Conservation (phyloP, 202 grass and related monocot species). For the Schoenoplectus tabernaemontani region DNA sequence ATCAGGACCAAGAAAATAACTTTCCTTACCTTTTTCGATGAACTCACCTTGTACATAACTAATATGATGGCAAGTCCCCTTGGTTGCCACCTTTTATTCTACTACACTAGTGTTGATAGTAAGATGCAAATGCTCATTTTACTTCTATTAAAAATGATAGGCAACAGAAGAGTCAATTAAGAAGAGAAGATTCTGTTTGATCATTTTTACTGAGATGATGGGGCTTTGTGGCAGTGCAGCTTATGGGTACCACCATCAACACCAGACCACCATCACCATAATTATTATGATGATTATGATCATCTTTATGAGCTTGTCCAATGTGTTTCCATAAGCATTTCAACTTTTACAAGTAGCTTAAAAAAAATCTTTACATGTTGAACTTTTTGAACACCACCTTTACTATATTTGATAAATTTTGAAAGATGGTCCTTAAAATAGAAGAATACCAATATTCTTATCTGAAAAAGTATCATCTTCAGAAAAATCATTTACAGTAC, state of each 20-base stretch:
- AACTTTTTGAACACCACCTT: too few relatives aligned
- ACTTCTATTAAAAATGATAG: slow-evolving; percentile 37
- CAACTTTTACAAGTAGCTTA: too few relatives aligned
- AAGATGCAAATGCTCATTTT: not conserved
- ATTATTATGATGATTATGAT: not conserved
- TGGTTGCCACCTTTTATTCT: not conserved
- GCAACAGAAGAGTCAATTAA: slow-evolving; percentile 52
- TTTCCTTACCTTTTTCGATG: slow-evolving; percentile 82
- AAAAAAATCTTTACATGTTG: too few relatives aligned
- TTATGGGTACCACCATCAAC: slow-evolving; percentile 36
- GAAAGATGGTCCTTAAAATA: too few relatives aligned
- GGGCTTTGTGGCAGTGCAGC: slow-evolving; percentile 65
- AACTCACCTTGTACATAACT: slow-evolving; percentile 72
- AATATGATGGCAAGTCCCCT: slow-evolving; percentile 61
- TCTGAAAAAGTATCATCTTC: too few relatives aligned
- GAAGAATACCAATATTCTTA: too few relatives aligned
- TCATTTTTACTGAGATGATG: slow-evolving; percentile 70
- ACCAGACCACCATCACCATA: not conserved
- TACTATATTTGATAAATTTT: too few relatives aligned
- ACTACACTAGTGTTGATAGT: not conserved
- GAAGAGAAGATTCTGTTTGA: slow-evolving; percentile 60
- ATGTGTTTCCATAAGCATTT: too few relatives aligned
- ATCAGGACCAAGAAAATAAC: slow-evolving; percentile 56
- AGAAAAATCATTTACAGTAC: too few relatives aligned
- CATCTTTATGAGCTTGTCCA: too few relatives aligned